Conservation (phyloP, 331 rosid genomes). For the Quercus tomentella region DNA sequence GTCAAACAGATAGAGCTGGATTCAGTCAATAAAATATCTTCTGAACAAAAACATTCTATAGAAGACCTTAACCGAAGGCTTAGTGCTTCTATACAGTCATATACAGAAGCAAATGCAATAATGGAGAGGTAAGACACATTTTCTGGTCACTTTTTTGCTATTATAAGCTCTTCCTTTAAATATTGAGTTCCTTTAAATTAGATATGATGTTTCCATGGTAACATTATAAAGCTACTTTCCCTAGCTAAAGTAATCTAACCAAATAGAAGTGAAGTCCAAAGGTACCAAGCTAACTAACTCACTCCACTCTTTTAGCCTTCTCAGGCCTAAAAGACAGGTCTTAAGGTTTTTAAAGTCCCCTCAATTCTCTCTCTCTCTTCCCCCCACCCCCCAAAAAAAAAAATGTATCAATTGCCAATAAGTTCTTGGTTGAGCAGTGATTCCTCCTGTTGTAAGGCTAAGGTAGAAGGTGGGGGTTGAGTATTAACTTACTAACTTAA, state of each 20-base stretch:
- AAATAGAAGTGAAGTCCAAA: neutral
- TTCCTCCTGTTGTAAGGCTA: no score
- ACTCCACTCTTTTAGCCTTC: neutral
- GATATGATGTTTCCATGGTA: neutral
- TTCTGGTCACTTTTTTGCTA: neutral
- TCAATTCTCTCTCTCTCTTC: neutral
- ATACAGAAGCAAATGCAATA: slow-evolving; percentile 81
- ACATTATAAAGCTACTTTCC: neutral
- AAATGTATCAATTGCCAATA: no score
- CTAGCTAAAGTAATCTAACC: neutral
- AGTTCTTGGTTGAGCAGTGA: no score
- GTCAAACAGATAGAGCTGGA: slow-evolving; percentile 64
- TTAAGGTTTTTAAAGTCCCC: neutral
- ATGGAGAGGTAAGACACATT: slow-evolving; percentile 57
- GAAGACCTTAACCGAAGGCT: slow-evolving; percentile 86
- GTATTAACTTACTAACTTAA: no score
- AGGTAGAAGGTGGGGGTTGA: no score
- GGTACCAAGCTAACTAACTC: neutral
- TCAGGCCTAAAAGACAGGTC: neutral
- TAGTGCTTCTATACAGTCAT: slow-evolving; percentile 75
- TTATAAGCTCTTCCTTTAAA: neutral
- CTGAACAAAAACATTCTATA: slow-evolving; percentile 67
- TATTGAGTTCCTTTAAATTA: neutral
- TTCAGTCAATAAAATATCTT: slow-evolving; percentile 49
- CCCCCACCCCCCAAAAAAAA: neutral